A percentile compares a stretch with the other conserved stretches of the same genome.
These are phyloP conservation scores for Hypoxylon sp. DNA, from an alignment of 2,329 filamentous ascomycete genomes.

Conservation along the genomic window DNA sequence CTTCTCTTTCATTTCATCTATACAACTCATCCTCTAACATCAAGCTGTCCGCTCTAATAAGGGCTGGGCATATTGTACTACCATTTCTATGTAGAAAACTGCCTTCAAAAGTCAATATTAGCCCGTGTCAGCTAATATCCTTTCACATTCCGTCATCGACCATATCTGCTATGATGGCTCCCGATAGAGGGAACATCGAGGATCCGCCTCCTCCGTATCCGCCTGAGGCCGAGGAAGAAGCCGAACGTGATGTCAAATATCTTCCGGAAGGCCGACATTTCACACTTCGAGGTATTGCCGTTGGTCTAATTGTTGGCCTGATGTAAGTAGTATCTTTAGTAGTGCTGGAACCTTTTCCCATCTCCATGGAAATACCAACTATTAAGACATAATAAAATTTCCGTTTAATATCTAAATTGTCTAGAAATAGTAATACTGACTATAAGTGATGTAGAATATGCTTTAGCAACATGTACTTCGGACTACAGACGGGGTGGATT, in stretches of 20 bases:
- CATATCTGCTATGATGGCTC: constrained; percentile 45
- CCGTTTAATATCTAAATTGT: not conserved
- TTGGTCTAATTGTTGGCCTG: constrained; percentile 86
- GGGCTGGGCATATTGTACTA: constrained; percentile 1
- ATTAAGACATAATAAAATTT: not conserved
- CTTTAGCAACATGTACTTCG: constrained; percentile 95
- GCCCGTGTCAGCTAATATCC: constrained; percentile 6
- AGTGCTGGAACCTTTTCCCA: constrained; percentile 56
- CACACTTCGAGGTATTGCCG: constrained; percentile 83
- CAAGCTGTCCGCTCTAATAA: constrained; percentile 20
- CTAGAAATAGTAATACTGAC: constrained; percentile 16
- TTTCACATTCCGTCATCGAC: constrained; percentile 15
- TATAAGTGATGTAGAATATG: constrained; percentile 29
- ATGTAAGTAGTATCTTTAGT: constrained; percentile 74
- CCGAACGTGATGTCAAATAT: constrained; percentile 44
- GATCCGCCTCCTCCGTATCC: constrained; percentile 32
- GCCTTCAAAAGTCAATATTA: not conserved
- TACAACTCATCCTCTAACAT: constrained; percentile 19
- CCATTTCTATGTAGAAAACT: constrained; percentile 2
- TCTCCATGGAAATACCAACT: constrained; percentile 55
- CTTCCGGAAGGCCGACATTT: constrained; percentile 76
- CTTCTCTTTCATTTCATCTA: constrained; percentile 30
- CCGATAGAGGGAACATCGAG: constrained; percentile 49
- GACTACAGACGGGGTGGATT: constrained; percentile 83
- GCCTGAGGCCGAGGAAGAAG: constrained; percentile 30